A percentile compares a stretch with the other conserved stretches of the same genome.
Evolutionary conservation across 2,329 filamentous ascomycete genomes (phyloP).

Genomic region (Sphaerulina populicola): DNA sequence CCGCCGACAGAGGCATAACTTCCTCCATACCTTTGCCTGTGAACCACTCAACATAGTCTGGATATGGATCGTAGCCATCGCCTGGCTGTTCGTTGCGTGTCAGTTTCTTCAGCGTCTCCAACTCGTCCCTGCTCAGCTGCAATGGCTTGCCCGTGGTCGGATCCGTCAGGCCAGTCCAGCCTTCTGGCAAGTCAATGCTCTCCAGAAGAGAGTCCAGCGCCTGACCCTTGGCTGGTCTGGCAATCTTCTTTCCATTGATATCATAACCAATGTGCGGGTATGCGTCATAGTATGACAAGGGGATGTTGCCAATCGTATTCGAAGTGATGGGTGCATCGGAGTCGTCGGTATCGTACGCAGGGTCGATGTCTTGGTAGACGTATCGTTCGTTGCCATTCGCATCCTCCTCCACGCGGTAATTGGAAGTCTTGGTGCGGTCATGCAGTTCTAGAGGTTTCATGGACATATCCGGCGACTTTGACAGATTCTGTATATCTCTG

Average conservation of each 20-base stretch:
- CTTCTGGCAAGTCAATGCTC: slow-evolving; percentile 92
- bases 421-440: slow-evolving; percentile 34
- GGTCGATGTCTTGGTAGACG: slow-evolving; percentile 86
- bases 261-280: slow-evolving; percentile 98
- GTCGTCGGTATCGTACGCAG: slow-evolving; percentile 93
- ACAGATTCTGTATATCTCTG: slow-evolving; percentile 19
- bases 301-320: slow-evolving; percentile 95
- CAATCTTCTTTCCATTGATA: slow-evolving; percentile 96
- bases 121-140: slow-evolving; percentile 75
- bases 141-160: slow-evolving; percentile 88
- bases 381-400: slow-evolving; percentile 88
- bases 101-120: slow-evolving; percentile 79
- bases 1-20: slow-evolving; percentile 87
- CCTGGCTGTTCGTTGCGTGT: slow-evolving; percentile 82
- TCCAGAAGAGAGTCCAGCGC: slow-evolving; percentile 88
- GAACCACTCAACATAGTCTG: slow-evolving; percentile 89
- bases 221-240: slow-evolving; percentile 88
- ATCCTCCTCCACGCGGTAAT: slow-evolving; percentile 61
- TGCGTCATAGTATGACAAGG: slow-evolving; percentile 88
- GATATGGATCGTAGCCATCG: slow-evolving; percentile 87
- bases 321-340: slow-evolving; percentile 67
- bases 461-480: slow-evolving; percentile 15
- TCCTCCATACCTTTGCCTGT: slow-evolving; percentile 73
- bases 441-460: slow-evolving; percentile 16
- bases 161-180: slow-evolving; percentile 93